Conservation (phyloP, 2,329 filamentous ascomycete genomes). For the Albophoma yamanashiensis region DNA sequence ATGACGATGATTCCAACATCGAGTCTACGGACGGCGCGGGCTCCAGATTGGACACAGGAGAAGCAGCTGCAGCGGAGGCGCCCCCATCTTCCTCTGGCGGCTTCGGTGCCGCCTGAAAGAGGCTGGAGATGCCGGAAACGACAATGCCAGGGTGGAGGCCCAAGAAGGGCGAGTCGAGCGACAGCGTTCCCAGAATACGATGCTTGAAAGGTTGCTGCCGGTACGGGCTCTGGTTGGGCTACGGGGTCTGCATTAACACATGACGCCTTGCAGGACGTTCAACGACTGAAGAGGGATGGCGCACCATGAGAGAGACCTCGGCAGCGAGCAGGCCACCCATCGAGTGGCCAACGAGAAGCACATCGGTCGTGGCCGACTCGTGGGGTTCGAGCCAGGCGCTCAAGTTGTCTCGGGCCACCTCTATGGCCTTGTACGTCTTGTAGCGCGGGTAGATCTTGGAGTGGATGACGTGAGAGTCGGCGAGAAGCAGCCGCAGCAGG, state of each 20-base stretch:
- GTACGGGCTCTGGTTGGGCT: conserved; percentile 24
- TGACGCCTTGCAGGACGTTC: neutral
- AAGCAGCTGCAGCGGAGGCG: neutral
- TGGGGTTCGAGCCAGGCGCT: conserved; percentile 74
- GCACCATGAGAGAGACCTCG: conserved; percentile 60
- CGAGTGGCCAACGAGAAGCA: conserved; percentile 77
- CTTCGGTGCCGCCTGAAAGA: conserved; percentile 47
- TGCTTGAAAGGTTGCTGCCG: conserved; percentile 47
- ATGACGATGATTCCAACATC: neutral
- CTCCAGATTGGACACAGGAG: conserved; percentile 8
- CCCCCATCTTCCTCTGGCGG: conserved; percentile 3
- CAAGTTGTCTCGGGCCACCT: conserved; percentile 71
- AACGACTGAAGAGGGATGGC: conserved; percentile 3
- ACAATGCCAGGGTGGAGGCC: conserved; percentile 85
- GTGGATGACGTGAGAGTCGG: conserved; percentile 68
- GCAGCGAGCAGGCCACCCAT: conserved; percentile 80
- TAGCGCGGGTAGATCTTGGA: conserved; percentile 79
- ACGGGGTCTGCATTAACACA: neutral
- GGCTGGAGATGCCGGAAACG: conserved; percentile 66
- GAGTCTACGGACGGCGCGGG: conserved; percentile 9
- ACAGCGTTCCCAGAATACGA: conserved; percentile 68
- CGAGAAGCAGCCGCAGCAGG: conserved; percentile 54
- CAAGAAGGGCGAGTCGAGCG: conserved; percentile 77
- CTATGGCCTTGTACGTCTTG: conserved; percentile 61
- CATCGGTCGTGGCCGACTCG: conserved; percentile 61